Evolutionary conservation across 1,284 basidiomycete species (phyloP).

Genomic region (Rhizoctonia solani): DNA sequence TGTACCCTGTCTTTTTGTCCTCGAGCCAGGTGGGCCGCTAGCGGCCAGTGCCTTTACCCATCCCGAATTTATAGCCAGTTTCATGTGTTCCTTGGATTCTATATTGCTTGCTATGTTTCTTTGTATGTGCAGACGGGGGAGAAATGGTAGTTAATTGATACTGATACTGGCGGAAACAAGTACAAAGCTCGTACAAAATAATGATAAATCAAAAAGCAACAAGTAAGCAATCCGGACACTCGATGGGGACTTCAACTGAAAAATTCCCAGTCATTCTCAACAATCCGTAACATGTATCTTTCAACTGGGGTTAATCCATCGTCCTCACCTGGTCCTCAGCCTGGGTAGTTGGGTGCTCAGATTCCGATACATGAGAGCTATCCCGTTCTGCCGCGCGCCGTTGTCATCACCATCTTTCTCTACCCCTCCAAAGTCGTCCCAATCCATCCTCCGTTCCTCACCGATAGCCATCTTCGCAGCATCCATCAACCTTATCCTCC

Average conservation of each 20-base stretch:
- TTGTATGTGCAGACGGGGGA: background rate
- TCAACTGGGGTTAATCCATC: conserved; percentile 58
- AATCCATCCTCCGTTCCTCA: conserved; percentile 80
- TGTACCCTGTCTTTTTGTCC: too few relatives aligned
- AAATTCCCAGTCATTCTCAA: conserved; percentile 74
- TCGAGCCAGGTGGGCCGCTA: too few relatives aligned
- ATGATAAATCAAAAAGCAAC: conserved; percentile 26
- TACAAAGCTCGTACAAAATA: conserved; percentile 20
- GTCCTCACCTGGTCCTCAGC: conserved; percentile 51
- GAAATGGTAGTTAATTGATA: background rate
- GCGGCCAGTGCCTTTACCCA: background rate
- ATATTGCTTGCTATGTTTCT: background rate
- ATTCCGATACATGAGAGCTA: background rate
- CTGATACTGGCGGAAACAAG: background rate
- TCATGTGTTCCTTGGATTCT: background rate
- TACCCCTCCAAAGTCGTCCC: conserved; percentile 69
- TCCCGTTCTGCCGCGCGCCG: background rate
- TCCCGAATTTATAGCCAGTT: background rate
- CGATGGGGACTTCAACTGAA: conserved; percentile 57
- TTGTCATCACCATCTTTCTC: conserved; percentile 39
- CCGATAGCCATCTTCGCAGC: conserved; percentile 79
- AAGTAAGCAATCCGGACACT: too few relatives aligned
- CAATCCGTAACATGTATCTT: conserved; percentile 85
- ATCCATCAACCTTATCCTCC: conserved; percentile 83
- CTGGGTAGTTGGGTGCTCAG: conserved; percentile 21